These are phyloP conservation scores for Verticillium klebahnii DNA, from an alignment of 2,329 filamentous ascomycete genomes.

Conservation along the genomic window DNA sequence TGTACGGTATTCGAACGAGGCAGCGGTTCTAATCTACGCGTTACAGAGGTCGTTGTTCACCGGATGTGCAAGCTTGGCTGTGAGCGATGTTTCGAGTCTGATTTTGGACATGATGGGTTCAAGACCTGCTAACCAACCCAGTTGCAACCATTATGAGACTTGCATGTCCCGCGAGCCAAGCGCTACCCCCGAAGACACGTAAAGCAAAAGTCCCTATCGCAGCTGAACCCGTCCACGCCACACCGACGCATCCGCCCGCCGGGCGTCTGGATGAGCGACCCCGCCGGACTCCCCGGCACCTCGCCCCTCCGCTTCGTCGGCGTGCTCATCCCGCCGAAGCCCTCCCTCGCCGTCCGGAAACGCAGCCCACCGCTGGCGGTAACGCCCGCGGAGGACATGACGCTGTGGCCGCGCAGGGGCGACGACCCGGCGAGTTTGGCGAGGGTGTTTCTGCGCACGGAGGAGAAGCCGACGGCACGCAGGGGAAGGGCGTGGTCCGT, in stretches of 20 bases:
- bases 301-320: constrained; percentile 3
- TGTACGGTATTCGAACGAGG: background rate
- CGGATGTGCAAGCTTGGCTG: background rate
- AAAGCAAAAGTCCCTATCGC: constrained; percentile 57
- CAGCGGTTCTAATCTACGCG: background rate
- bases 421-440: background rate
- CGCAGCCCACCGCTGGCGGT: background rate
- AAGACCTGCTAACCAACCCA: too few species aligned
- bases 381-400: background rate
- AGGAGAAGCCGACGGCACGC: background rate
- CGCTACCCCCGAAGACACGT: constrained; percentile 37
- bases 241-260: constrained; percentile 47
- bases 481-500: background rate
- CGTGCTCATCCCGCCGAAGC: constrained; percentile 2
- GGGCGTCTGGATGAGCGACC: constrained; percentile 36
- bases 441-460: background rate
- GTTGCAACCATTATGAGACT: too few species aligned
- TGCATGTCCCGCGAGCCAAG: background rate
- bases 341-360: constrained; percentile 1
- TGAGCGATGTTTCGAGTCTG: background rate
- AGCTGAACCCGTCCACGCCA: constrained; percentile 51
- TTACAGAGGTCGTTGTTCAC: background rate
- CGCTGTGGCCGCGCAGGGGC: background rate
- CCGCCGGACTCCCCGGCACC: constrained; percentile 14
- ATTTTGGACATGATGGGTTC: too few species aligned